These are phyloP conservation scores for Cladophialophora carrionii DNA, from an alignment of 2,329 filamentous ascomycete genomes.

Conservation along the genomic window DNA sequence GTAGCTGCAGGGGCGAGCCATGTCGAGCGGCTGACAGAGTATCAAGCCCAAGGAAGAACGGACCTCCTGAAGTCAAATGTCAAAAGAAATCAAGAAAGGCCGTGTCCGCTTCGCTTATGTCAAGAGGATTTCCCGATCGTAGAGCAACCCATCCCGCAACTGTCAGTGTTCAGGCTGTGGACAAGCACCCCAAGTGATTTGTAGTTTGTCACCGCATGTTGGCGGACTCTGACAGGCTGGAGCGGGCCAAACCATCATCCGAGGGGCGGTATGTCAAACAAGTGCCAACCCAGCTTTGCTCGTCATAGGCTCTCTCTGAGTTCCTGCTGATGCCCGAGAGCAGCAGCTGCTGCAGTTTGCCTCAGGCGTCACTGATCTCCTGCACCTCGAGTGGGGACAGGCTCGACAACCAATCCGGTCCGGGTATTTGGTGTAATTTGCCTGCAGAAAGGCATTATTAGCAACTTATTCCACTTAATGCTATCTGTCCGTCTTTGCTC, in stretches of 20 bases:
- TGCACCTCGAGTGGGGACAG: neutral
- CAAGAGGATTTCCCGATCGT: constrained; percentile 1
- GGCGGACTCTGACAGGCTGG: constrained; percentile 30
- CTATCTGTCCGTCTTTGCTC: neutral
- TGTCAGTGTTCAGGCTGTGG: neutral
- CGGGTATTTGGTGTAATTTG: constrained; percentile 1
- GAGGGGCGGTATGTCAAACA: constrained; percentile 32
- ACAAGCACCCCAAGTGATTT: constrained; percentile 2
- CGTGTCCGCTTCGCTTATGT: constrained; percentile 18
- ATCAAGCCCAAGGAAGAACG: constrained; percentile 24
- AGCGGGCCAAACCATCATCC: constrained; percentile 17
- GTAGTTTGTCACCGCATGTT: constrained; percentile 33
- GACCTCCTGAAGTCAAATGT: constrained; percentile 26
- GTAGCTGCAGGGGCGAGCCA: constrained; percentile 9
- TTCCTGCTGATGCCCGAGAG: constrained; percentile 22
- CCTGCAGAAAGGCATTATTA: constrained; percentile 4
- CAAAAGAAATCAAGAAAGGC: constrained; percentile 21
- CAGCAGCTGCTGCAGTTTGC: constrained; percentile 3
- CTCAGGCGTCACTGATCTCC: constrained; percentile 2
- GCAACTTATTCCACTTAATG: neutral
- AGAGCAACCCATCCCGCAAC: neutral
- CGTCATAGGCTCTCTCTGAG: constrained; percentile 12
- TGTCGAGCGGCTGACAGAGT: constrained; percentile 18
- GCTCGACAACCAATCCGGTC: constrained; percentile 12
- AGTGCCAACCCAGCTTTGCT: neutral